Evolutionary conservation across 129 eudicot genomes (phyloP).

Genomic region (Artemisia argyi): DNA sequence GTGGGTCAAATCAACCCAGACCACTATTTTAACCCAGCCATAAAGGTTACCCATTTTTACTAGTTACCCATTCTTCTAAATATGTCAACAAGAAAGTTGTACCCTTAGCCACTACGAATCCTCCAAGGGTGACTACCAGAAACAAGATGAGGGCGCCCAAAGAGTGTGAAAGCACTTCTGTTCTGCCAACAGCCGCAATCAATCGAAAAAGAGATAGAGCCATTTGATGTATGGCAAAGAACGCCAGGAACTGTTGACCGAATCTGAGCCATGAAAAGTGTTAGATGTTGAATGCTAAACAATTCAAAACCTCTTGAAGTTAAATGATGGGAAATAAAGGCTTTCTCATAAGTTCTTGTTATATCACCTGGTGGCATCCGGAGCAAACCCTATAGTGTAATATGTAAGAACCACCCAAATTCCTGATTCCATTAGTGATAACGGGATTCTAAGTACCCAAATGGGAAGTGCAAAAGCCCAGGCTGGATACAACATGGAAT

Average conservation of each 20-base stretch:
- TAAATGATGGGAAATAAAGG: too few relatives aligned
- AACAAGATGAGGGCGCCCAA: conserved; percentile 34
- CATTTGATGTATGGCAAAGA: conserved; percentile 43
- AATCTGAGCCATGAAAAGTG: conserved; percentile 26
- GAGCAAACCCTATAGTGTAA: conserved; percentile 37
- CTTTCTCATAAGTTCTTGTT: not conserved
- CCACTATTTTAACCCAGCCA: not conserved
- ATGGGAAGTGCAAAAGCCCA: conserved; percentile 43
- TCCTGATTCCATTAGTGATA: conserved; percentile 38
- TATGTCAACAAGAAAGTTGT: not conserved
- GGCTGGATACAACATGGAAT: conserved; percentile 33
- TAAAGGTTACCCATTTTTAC: not conserved
- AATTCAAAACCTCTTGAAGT: not conserved
- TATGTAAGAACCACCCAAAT: conserved; percentile 44
- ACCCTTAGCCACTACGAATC: conserved; percentile 40
- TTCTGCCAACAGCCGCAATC: conserved; percentile 38
- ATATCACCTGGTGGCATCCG: conserved; percentile 29
- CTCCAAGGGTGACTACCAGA: conserved; percentile 38
- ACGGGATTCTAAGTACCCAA: conserved; percentile 37
- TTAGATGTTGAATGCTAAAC: conserved; percentile 7
- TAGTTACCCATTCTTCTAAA: not conserved
- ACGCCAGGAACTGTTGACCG: conserved; percentile 32
- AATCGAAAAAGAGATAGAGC: conserved; percentile 39
- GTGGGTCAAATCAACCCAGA: too few relatives aligned
- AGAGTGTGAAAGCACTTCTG: conserved; percentile 34